phyloP scores from a whole-genome alignment of 257 asterid species.

The Rehmannia glutinosa region DNA sequence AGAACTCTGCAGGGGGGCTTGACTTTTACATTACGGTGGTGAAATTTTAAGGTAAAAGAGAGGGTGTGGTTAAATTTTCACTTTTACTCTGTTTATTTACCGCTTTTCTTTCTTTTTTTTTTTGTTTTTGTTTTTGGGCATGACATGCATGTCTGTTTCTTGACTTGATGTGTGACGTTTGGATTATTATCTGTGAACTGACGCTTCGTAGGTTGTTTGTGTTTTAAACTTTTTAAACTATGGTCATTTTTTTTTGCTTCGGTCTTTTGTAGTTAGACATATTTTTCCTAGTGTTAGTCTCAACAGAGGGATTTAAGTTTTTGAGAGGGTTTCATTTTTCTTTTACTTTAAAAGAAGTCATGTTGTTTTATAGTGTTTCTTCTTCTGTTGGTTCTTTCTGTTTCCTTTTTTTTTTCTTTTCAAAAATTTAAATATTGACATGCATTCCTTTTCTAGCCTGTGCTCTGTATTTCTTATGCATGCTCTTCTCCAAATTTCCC shows the following conservation, averaged over 20 bases:
- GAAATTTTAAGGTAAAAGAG: background rate
- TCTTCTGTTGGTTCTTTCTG: background rate
- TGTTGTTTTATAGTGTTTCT: background rate
- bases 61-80: background rate
- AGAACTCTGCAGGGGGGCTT: background rate
- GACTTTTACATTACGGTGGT: background rate
- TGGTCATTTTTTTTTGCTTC: background rate
- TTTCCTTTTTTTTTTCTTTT: background rate
- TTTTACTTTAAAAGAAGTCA: background rate
- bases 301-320: background rate
- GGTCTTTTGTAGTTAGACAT: background rate
- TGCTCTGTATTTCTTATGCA: background rate
- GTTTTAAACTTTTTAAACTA: background rate
- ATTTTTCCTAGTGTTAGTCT: background rate
- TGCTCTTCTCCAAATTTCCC: background rate
- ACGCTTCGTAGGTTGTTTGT: background rate
- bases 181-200: background rate
- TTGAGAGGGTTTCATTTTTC: background rate
- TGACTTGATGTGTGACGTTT: background rate
- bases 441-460: background rate
- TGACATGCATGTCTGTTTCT: slow-evolving; percentile 8
- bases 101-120: background rate
- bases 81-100: background rate
- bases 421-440: background rate
- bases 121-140: background rate